Conservation (phyloP, 345 rosid genomes). For the Isatis tinctoria region DNA sequence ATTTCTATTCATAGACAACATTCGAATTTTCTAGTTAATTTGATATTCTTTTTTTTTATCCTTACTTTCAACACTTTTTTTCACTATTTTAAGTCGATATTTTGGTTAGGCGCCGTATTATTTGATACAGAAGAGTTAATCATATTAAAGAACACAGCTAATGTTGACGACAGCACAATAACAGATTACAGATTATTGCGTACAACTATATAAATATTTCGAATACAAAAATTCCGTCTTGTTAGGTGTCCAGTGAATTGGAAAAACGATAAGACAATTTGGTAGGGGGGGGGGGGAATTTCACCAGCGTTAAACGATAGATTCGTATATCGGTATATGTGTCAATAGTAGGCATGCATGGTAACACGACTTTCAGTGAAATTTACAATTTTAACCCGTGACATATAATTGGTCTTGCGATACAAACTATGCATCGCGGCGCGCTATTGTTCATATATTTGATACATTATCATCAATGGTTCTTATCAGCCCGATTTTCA, state of each 20-base stretch:
- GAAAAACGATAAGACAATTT: background rate
- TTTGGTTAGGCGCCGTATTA: background rate
- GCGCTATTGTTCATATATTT: slow-evolving; percentile 2
- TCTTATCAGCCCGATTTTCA: background rate
- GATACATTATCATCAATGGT: background rate
- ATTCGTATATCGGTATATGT: background rate
- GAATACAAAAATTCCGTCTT: too few species aligned
- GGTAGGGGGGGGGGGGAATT: background rate
- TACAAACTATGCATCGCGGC: slow-evolving; percentile 28
- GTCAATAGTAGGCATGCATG: slow-evolving; percentile 12
- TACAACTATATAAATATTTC: too few species aligned
- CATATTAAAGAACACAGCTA: background rate
- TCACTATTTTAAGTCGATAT: background rate
- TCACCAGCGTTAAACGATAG: background rate
- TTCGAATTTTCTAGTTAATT: too few species aligned
- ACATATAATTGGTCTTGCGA: background rate
- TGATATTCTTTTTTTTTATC: too few species aligned
- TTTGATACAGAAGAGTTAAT: background rate
- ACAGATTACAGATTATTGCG: background rate
- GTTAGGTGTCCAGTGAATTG: background rate
- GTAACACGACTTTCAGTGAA: background rate
- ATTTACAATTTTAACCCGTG: background rate
- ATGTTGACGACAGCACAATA: background rate
- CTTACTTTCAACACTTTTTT: background rate
- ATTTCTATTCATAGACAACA: too few species aligned